Evolutionary conservation across 306 rosid species (phyloP), one percentile per base, ranked within the genome.

Genomic region (Senna siamea): DNA sequence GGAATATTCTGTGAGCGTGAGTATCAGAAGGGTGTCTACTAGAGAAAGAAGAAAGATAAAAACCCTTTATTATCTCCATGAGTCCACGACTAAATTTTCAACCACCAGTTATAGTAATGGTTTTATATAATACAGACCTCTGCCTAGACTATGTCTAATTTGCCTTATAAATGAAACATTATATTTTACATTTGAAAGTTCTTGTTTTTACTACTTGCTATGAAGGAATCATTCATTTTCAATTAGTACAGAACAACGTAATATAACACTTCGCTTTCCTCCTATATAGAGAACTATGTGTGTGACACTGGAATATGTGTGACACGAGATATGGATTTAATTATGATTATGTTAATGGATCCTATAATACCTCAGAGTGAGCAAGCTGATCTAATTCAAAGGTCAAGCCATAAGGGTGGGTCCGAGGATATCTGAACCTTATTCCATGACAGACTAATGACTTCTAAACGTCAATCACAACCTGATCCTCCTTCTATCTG

Each of bases 1-100:
- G 97, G 98, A 70, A 75, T 14, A 46, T 91, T 93, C 86, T 85
- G 94, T 41, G 97, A 89, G 57, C 84, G 47, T 0, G 97, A 91
- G 44, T 93, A 86, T 85, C 96, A 89, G 86, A 87, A 28, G 58
- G 91, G 92, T 66, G 90, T 87, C 18, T 82, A 78, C 74, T 90
- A 87, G 82, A 75, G 47, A 35, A 10, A 10, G 13, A 10, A 10
- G 47, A 59, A 72, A 30, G 2, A 6, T 4, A 63, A 9, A 74
- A 56, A 35, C 55, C 34, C 23, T 34, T 6, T 11, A 10, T 28
- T 64, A 2, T 66, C 50, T 23, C 47, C n/a, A 55, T 37, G 28
- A 12, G 22, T n/a, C 5, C 30, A 10, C 5, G 26, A 13, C 76
- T 26, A 15, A 4, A 6, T 46, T 41, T 28, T 76, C 62, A 38